Base-by-base conservation (phyloP, 2,329 filamentous ascomycete species). In the Fusarium sp. region DNA sequence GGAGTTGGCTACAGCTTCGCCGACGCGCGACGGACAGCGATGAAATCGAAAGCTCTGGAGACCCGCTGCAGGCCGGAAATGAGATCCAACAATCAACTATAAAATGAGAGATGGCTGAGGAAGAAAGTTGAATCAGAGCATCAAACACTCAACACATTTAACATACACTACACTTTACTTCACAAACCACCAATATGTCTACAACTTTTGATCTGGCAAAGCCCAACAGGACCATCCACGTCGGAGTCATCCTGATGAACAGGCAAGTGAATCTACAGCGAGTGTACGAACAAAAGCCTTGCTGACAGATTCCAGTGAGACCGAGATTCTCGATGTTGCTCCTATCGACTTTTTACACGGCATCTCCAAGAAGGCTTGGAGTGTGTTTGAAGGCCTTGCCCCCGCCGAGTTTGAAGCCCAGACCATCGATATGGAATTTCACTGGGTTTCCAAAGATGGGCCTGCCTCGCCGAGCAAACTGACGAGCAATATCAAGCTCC, bases 281-380 rank as follows among this genome's bases (percentile, higher is more conserved):
- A n/a, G 5, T 6, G 7, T n/a, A 15, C 10, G 5, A 21, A 1
- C 23, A 1, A 1, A 11, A 2, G 6, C 23, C 10, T 3, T 5
- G 21, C 13, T 52, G 8, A 54, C n/a, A 23, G 9, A 11, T 13
- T 6, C n/a, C 4, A 15, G 43, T 6, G 57, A 80, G 76, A 80
- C 75, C 1, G 79, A 80, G 38, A 61, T 77, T 9, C 72, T 80
- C 4, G 78, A 80, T n/a, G 72, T 80, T 5, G 78, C 76, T 5
- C 77, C 77, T 2, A 64, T 80, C 16, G 78, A 80, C 15, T 54
- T 77, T 9, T 46, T 80, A 20, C 35, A 73, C 23, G 56, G 50
- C 2, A 4, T 76, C 5, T 68, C 57, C 47, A 57, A 69, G 7
- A 29, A 52, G 1, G 72, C 74, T 26, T 72, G 18, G 58, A 72